Evolutionary conservation across 352 stramenopile species (phyloP).

Genomic region (Halophytophthora polymorphica): DNA sequence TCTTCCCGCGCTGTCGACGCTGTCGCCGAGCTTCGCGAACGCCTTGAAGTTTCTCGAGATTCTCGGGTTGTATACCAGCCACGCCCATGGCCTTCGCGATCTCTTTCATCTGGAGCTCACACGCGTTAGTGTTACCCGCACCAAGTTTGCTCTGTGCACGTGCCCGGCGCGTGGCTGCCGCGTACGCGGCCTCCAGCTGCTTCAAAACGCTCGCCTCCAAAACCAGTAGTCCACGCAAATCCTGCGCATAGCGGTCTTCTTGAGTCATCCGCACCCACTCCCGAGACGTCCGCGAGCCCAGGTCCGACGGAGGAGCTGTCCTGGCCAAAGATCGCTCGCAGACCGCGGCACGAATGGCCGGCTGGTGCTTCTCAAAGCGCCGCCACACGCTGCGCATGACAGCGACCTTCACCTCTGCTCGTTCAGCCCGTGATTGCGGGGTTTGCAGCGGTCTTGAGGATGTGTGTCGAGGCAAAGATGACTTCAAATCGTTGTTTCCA

Average conservation of each 20-base stretch:
- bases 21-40: conserved; percentile 21
- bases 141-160: conserved; percentile 6
- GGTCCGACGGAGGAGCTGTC: conserved; percentile 1
- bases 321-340: conserved; percentile 10
- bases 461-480: no score
- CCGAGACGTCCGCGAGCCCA: neutral
- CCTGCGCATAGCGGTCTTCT: conserved; percentile 43
- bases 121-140: neutral
- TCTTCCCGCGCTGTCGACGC: conserved; percentile 7
- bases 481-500: no score
- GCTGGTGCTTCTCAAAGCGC: conserved; percentile 47
- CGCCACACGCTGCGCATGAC: conserved; percentile 11
- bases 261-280: conserved; percentile 59
- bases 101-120: conserved; percentile 27
- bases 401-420: conserved; percentile 5
- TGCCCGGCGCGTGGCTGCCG: conserved; percentile 14
- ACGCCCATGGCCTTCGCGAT: conserved; percentile 29
- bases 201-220: conserved; percentile 37
- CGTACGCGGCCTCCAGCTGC: conserved; percentile 23
- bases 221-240: conserved; percentile 39
- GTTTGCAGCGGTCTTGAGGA: no score
- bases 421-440: conserved; percentile 1
- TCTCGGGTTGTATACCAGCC: conserved; percentile 1
- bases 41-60: conserved; percentile 10
- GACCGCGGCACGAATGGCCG: conserved; percentile 19